These are phyloP conservation scores for Raphanus hybrid DNA, from an alignment of 441 rosid species.

Conservation along the genomic window DNA sequence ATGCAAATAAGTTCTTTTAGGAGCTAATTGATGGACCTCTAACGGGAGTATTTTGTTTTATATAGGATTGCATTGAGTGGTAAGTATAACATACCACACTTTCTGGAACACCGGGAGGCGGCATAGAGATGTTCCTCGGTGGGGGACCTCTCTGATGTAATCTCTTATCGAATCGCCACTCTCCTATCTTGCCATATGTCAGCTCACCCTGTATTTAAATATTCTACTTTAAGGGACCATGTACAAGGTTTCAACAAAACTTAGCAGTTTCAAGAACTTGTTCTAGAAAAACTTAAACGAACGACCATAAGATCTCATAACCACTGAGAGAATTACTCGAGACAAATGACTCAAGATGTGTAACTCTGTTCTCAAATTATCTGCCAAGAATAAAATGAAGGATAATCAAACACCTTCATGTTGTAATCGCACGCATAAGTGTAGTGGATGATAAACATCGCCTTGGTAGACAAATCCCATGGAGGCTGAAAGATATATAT, in stretches of 20 bases:
- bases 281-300: too few species aligned
- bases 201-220: constrained; percentile 57
- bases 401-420: constrained; percentile 52
- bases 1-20: background rate
- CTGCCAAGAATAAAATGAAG: background rate
- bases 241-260: constrained; percentile 13
- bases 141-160: constrained; percentile 60
- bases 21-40: constrained; percentile 16
- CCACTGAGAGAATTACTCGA: background rate
- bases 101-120: constrained; percentile 76
- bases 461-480: constrained; percentile 57
- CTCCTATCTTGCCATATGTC: constrained; percentile 70
- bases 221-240: constrained; percentile 5
- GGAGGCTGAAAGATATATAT: constrained; percentile 65
- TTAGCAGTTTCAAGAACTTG: background rate
- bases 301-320: background rate
- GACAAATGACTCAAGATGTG: too few species aligned
- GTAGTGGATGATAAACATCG: constrained; percentile 70
- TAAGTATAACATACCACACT: constrained; percentile 63
- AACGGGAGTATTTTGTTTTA: background rate
- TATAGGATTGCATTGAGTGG: background rate
- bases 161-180: constrained; percentile 82
- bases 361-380: background rate
- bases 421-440: constrained; percentile 76
- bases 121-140: constrained; percentile 60